Base-by-base conservation (phyloP, 2,329 filamentous ascomycete genomes). In the Chalara sp. region DNA sequence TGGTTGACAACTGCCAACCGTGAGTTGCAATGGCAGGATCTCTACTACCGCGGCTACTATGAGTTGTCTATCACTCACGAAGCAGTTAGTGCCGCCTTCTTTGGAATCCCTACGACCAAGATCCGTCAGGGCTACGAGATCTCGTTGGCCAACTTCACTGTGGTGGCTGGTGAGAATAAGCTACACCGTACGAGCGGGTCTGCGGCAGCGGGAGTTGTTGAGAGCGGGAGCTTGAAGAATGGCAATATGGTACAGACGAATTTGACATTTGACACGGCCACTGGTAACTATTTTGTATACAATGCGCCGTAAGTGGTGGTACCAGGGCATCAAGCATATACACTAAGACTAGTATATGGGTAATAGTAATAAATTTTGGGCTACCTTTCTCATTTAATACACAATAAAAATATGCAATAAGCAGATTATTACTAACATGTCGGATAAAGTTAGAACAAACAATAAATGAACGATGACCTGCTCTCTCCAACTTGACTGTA, bases 31-130 rank as follows among this genome's bases (percentile, higher is more conserved):
- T 89, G 84, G 86, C 80, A 84, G 58, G 85, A 89, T 51, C 65
- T 82, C 6, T 89, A 86, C 65, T 89, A 88, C 65, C 75, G 85
- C 13, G 86, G 86, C 1, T 89, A 89, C 68, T 88, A 81, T 58
- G 77, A 85, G 61, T 69, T 89, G 40, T 74, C 76, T 45, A 70
- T 87, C 49, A 72, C 69, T 21, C 72, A 78, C 28, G 72, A 83
- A 8, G 69, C 76, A 43, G 72, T 86, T 2, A 70, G 77, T n/a
- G 84, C 84, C 0, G 72, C 73, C 10, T 89, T 76, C 68, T 89
- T 82, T 58, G 85, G 81, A 40, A 61, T 77, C 61, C 83, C 83
- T 0, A 81, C 76, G 1, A 72, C 86, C 5, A 69, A 76, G 29
- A 75, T 68, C 5, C 72, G 80, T 42, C 87, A 86, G 58, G 70